phyloP scores from a whole-genome alignment of 2,329 filamentous ascomycete genomes.

The Fusarium brevicatenulatum region DNA sequence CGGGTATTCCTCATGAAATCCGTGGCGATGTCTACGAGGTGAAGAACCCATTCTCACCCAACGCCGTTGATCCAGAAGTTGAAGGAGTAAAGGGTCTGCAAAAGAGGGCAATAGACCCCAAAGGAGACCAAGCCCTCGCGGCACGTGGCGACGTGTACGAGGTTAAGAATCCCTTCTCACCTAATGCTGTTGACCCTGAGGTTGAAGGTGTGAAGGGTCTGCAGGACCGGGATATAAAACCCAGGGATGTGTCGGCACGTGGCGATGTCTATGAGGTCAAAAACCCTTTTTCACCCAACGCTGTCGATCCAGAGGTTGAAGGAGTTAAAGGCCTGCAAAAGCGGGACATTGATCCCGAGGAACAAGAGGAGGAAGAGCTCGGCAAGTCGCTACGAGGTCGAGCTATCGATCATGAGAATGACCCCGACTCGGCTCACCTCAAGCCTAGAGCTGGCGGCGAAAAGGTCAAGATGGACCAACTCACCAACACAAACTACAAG shows the following conservation, averaged over 20 bases:
- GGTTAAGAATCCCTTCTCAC: background rate
- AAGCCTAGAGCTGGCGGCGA: slow-evolving; percentile 19
- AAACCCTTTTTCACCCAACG: background rate
- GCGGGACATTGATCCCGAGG: background rate
- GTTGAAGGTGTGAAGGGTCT: slow-evolving; percentile 6
- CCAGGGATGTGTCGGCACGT: background rate
- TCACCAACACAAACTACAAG: slow-evolving; percentile 49
- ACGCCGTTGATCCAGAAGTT: background rate
- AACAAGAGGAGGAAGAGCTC: slow-evolving; percentile 1
- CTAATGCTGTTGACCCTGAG: background rate
- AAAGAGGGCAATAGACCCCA: background rate
- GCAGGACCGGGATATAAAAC: background rate
- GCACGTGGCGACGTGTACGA: slow-evolving; percentile 2
- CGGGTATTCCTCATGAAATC: slow-evolving; percentile 22
- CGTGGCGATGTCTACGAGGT: slow-evolving; percentile 12
- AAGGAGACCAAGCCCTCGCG: background rate
- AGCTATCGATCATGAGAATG: slow-evolving; percentile 2
- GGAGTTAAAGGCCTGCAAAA: background rate
- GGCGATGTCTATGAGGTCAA: background rate
- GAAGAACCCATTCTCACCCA: background rate
- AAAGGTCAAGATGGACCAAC: slow-evolving; percentile 46
- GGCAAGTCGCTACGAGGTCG: background rate
- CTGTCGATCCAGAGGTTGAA: slow-evolving; percentile 13
- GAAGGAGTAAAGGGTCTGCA: background rate
- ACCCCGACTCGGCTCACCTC: slow-evolving; percentile 12